Percentiles rank a stretch among this genome's conserved stretches.
Conservation (phyloP, 306 rosid genomes). For the Rosa persica region DNA sequence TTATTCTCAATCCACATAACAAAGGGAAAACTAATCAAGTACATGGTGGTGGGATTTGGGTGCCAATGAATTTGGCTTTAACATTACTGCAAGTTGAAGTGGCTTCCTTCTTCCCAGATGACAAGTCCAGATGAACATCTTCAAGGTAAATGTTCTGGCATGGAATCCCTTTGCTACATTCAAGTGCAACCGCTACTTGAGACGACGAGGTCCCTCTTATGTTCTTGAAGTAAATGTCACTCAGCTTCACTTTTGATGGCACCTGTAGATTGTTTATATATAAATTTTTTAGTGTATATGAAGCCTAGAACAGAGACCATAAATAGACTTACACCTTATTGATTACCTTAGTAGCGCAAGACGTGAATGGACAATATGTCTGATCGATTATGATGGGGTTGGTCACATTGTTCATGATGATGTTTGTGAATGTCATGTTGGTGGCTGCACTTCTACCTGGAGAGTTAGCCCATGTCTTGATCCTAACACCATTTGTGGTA, state of each 20-base stretch:
- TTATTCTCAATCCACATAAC: background rate
- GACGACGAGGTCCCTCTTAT: slow-evolving; percentile 50
- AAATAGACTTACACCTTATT: background rate
- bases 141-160: slow-evolving; percentile 55
- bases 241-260: slow-evolving; percentile 49
- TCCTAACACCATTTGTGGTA: slow-evolving; percentile 47
- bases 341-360: slow-evolving; percentile 42
- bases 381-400: slow-evolving; percentile 57
- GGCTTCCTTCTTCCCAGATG: slow-evolving; percentile 32
- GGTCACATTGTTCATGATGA: slow-evolving; percentile 49
- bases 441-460: slow-evolving; percentile 44
- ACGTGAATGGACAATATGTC: slow-evolving; percentile 39
- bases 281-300: background rate
- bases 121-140: slow-evolving; percentile 41
- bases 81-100: slow-evolving; percentile 53
- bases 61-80: slow-evolving; percentile 49
- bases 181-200: slow-evolving; percentile 44
- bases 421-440: slow-evolving; percentile 50
- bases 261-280: slow-evolving; percentile 20
- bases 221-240: slow-evolving; percentile 52
- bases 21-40: slow-evolving; percentile 11
- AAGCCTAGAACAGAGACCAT: background rate
- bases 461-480: slow-evolving; percentile 54
- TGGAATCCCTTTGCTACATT: slow-evolving; percentile 47
- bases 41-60: slow-evolving; percentile 61